Conservation (phyloP, 2,329 filamentous ascomycete species). For the Epichloe brachyelytri region DNA sequence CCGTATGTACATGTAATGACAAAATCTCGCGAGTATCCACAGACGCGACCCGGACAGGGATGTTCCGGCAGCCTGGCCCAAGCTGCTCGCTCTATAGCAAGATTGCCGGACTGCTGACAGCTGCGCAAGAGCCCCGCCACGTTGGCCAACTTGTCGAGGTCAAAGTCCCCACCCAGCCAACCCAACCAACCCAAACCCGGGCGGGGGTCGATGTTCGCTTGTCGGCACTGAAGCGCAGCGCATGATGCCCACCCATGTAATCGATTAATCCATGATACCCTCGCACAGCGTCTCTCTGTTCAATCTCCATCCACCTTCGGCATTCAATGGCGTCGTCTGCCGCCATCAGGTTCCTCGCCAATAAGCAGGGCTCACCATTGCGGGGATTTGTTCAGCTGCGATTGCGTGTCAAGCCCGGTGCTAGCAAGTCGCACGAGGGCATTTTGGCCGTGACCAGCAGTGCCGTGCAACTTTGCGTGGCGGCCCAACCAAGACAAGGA, state of each 20-base stretch:
- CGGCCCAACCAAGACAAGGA: conserved; percentile 51
- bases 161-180: too few relatives aligned
- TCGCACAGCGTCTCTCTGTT: too few relatives aligned
- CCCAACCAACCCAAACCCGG: too few relatives aligned
- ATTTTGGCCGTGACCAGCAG: conserved; percentile 42
- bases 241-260: not conserved
- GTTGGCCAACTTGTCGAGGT: not conserved
- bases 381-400: conserved; percentile 40
- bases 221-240: not conserved
- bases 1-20: not conserved
- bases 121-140: not conserved
- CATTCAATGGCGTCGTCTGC: conserved; percentile 16
- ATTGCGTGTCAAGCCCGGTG: conserved; percentile 56
- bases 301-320: not conserved
- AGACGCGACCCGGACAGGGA: conserved; percentile 1
- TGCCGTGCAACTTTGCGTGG: conserved; percentile 50
- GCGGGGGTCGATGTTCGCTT: not conserved
- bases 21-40: not conserved
- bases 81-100: too few relatives aligned
- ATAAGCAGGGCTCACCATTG: conserved; percentile 30
- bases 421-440: conserved; percentile 48
- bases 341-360: conserved; percentile 34
- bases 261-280: too few relatives aligned
- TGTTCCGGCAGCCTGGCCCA: not conserved
- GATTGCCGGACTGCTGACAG: not conserved